Percentiles rank a stretch among this genome's conserved stretches.
These are phyloP conservation scores for Dalbergia cochinchinensis DNA, from an alignment of 306 rosid genomes.

Conservation along the genomic window DNA sequence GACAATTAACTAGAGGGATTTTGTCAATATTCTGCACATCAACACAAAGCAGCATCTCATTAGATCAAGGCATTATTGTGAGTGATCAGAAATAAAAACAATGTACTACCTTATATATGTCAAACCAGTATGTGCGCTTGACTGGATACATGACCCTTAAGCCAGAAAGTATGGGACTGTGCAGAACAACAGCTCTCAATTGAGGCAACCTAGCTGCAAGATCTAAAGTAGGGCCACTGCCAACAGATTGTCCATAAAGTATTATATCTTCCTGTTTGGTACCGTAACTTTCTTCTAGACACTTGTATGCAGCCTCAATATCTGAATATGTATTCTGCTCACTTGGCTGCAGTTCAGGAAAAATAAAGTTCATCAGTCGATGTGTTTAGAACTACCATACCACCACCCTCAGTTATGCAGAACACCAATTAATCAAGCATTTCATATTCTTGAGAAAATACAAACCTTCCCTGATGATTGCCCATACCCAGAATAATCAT, in stretches of 20 bases:
- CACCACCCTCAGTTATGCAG: slow-evolving; percentile 17
- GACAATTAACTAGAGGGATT: slow-evolving; percentile 83
- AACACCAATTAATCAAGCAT: slow-evolving; percentile 20
- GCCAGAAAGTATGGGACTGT: slow-evolving; percentile 96
- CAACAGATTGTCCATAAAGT: slow-evolving; percentile 94
- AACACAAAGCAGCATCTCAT: slow-evolving; percentile 38
- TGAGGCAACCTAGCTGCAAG: slow-evolving; percentile 87
- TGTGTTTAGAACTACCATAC: slow-evolving; percentile 43
- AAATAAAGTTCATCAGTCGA: slow-evolving; percentile 42
- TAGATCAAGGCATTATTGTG: slow-evolving; percentile 22
- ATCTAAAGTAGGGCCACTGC: slow-evolving; percentile 96
- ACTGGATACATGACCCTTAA: slow-evolving; percentile 97
- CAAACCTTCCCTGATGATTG: slow-evolving; percentile 97
- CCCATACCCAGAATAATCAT: slow-evolving; percentile 95
- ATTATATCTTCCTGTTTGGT: slow-evolving; percentile 88
- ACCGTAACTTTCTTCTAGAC: slow-evolving; percentile 93
- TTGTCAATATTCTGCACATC: slow-evolving; percentile 85
- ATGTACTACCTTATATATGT: slow-evolving; percentile 81
- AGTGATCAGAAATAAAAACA: slow-evolving; percentile 21
- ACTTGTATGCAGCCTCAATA: slow-evolving; percentile 90
- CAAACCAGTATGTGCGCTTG: slow-evolving; percentile 90
- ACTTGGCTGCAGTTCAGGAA: slow-evolving; percentile 75
- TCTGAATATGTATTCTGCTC: slow-evolving; percentile 96
- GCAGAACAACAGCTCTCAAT: slow-evolving; percentile 88
- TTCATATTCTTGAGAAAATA: slow-evolving; percentile 40